Percentiles rank a stretch among this genome's conserved stretches.
Evolutionary conservation across 2,329 filamentous ascomycete genomes (phyloP).

Genomic region (Chaetomiaceae sp.): DNA sequence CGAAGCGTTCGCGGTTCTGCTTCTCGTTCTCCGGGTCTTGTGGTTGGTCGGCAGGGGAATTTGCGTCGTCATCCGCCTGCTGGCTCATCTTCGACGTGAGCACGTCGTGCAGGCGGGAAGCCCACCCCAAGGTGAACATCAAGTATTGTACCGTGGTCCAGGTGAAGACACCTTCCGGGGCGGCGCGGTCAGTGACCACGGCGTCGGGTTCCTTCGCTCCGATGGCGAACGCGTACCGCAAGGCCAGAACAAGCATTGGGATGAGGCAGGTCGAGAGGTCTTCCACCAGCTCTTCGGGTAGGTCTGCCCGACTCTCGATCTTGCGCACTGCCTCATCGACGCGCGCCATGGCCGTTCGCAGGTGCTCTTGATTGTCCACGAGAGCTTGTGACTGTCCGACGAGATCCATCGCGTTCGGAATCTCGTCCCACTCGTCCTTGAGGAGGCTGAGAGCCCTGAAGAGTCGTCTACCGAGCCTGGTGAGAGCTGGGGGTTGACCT

Average conservation of each 20-base stretch:
- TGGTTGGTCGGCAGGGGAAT: background rate
- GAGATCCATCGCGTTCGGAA: slow-evolving; percentile 5
- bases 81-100: background rate
- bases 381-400: background rate
- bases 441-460: background rate
- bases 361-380: background rate
- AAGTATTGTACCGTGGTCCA: slow-evolving; percentile 13
- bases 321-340: slow-evolving; percentile 1
- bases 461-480: background rate
- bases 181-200: background rate
- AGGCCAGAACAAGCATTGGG: slow-evolving; percentile 16
- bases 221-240: slow-evolving; percentile 7
- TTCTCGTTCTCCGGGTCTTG: background rate
- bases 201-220: slow-evolving; percentile 4
- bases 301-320: background rate
- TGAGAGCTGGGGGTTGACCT: background rate
- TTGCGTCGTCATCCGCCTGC: background rate
- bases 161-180: slow-evolving; percentile 9
- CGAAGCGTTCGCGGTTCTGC: background rate
- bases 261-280: slow-evolving; percentile 12
- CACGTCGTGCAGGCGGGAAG: background rate
- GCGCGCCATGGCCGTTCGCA: background rate
- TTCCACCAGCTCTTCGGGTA: background rate
- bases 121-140: slow-evolving; percentile 9
- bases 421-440: slow-evolving; percentile 1